Conservation (phyloP, 1,284 basidiomycete genomes). For the Cryptococcus sp. region DNA sequence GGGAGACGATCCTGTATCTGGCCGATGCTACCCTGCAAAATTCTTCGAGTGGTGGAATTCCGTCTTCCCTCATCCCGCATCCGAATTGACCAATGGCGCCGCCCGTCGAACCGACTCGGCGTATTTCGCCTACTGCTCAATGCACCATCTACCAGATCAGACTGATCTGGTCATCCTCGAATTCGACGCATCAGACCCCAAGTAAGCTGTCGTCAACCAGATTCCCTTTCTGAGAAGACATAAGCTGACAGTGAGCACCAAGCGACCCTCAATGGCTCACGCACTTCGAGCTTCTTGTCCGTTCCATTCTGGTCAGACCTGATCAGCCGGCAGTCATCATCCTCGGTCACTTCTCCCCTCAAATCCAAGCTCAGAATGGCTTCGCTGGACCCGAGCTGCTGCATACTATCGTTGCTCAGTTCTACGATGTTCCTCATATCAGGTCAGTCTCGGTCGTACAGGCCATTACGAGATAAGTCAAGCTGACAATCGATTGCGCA, state of each 20-base stretch:
- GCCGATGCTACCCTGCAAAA: conserved; percentile 82
- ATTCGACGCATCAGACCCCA: conserved; percentile 82
- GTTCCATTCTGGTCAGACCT: conserved; percentile 80
- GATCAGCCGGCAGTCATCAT: conserved; percentile 87
- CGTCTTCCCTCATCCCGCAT: conserved; percentile 90
- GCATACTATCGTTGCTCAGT: conserved; percentile 86
- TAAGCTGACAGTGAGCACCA: conserved; percentile 1
- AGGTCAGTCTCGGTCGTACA: conserved; percentile 55
- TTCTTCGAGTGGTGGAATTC: conserved; percentile 96
- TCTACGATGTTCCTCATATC: conserved; percentile 91
- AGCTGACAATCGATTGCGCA: conserved; percentile 37
- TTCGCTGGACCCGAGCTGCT: conserved; percentile 84
- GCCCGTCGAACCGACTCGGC: conserved; percentile 83
- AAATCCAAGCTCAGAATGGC: conserved; percentile 72
- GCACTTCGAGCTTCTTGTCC: conserved; percentile 85
- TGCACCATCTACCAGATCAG: conserved; percentile 85
- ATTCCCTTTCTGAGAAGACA: not conserved
- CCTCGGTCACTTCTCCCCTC: conserved; percentile 87
- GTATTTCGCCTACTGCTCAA: conserved; percentile 89
- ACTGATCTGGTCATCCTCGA: conserved; percentile 92
- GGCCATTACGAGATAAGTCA: not conserved
- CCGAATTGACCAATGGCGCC: conserved; percentile 94
- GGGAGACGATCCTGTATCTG: conserved; percentile 83
- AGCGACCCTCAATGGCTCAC: conserved; percentile 72
- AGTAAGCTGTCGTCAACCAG: conserved; percentile 59